These are phyloP conservation scores for Sugiyamaella xylanicola DNA, from an alignment of 1,139 yeast genomes.

Conservation along the genomic window DNA sequence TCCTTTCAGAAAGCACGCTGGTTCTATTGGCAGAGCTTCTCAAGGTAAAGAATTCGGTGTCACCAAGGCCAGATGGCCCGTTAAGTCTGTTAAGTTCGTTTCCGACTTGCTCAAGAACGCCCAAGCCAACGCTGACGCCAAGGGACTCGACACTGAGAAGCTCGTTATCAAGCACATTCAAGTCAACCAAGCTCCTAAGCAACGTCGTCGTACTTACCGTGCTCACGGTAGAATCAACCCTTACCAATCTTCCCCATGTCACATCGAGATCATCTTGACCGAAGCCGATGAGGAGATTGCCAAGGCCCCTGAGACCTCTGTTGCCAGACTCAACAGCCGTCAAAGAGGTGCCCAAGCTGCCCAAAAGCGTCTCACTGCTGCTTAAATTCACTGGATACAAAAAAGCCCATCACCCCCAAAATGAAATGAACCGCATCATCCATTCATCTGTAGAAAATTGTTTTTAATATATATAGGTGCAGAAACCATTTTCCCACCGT, in stretches of 20 bases:
- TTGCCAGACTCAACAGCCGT: constrained; percentile 81
- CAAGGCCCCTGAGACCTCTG: constrained; percentile 82
- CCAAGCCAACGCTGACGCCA: constrained; percentile 98
- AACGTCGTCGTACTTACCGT: constrained; percentile 99
- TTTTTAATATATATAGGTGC: constrained; percentile 16
- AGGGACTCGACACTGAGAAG: constrained; percentile 95
- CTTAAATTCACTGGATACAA: constrained; percentile 22
- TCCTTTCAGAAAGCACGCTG: constrained; percentile 98
- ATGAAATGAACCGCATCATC: constrained; percentile 16
- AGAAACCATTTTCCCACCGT: not conserved
- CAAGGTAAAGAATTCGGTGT: constrained; percentile 99
- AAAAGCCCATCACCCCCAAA: constrained; percentile 7
- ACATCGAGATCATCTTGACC: constrained; percentile 95
- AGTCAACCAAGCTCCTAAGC: constrained; percentile 99
- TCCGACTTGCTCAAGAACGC: constrained; percentile 96
- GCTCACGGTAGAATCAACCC: constrained; percentile 99
- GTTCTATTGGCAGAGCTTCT: constrained; percentile 97
- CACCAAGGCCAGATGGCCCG: constrained; percentile 99
- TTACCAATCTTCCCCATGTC: constrained; percentile 98
- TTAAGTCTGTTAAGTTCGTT: constrained; percentile 93
- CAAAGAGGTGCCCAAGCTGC: constrained; percentile 90
- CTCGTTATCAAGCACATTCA: constrained; percentile 97
- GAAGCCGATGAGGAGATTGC: constrained; percentile 94
- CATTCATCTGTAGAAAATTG: constrained; percentile 17
- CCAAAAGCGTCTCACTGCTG: constrained; percentile 59